Evolutionary conservation across 495 filamentous ascomycete genomes (phyloP).

Genomic region (Xylaria castorea): DNA sequence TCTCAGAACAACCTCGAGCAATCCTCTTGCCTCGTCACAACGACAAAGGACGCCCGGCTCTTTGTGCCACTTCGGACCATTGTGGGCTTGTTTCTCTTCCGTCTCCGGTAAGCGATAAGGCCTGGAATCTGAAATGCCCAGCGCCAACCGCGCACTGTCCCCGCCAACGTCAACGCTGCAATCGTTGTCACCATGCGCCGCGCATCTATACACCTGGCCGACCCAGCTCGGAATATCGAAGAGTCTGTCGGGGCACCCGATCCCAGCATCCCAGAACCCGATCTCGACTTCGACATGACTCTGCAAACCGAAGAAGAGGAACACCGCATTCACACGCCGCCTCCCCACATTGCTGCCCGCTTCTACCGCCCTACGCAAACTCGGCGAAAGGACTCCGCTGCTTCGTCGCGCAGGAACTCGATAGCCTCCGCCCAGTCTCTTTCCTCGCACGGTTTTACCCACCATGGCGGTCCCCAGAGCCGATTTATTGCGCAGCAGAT

Average conservation of each 20-base stretch:
- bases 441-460: constrained; percentile 64
- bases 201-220: constrained; percentile 50
- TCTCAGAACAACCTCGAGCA: constrained; percentile 6
- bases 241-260: constrained; percentile 50
- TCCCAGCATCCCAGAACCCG: constrained; percentile 39
- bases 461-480: constrained; percentile 70
- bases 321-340: constrained; percentile 65
- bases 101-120: constrained; percentile 24
- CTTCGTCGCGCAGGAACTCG: constrained; percentile 88
- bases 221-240: constrained; percentile 53
- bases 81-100: constrained; percentile 14
- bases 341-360: constrained; percentile 84
- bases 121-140: constrained; percentile 26
- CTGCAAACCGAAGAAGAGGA: constrained; percentile 48
- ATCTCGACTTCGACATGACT: constrained; percentile 44
- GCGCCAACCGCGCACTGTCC: constrained; percentile 24
- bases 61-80: constrained; percentile 16
- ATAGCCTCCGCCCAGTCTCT: constrained; percentile 84
- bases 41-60: constrained; percentile 19
- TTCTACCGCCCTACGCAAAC: constrained; percentile 76
- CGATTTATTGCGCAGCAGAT: constrained; percentile 89
- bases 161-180: constrained; percentile 25
- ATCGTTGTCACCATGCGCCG: constrained; percentile 48
- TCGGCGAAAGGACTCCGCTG: constrained; percentile 80
- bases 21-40: neutral